Evolutionary conservation across 352 stramenopile species (phyloP), one percentile per base, ranked within the genome.

Genomic region (Phytophthora idaei): DNA sequence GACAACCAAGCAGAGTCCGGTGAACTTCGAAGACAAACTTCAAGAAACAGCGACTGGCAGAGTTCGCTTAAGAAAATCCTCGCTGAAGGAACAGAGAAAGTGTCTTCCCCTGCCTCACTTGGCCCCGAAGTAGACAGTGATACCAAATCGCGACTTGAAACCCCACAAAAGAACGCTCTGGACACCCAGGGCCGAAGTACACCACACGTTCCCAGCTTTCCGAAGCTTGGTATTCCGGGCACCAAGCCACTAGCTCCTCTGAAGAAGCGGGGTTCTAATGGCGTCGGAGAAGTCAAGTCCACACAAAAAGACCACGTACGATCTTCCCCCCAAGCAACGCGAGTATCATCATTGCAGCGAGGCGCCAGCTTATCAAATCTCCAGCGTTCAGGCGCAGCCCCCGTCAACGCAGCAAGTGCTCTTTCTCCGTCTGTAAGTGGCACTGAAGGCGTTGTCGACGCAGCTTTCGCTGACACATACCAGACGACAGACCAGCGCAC

Each of bases 401-500:
- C 41, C 32, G 10, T 37, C 39, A 66, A 37, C 56, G 31, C 29
- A 34, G 6, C 54, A 0, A 52, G 27, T 37, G 31, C 27, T 69
- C 7, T 45, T 27, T 54, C 61, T 34, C 44, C 61, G n/a, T 64
- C 48, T 52, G 50, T 59, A 14, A 21, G 32, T 14, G 49, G 12
- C 34, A 59, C 11, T 21, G 62, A 76, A 48, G 34, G 27, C 1
- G 25, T 69, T 1, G 61, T 80, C 0, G 78, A 89, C 48, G 48
- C 60, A 1, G 79, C 73, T 8, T 93, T 92, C 29, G 64, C 67
- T 41, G 74, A 70, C 2, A 71, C 74, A 4, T 93, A 93, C 45
- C 82, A 95, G 45, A 86, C 76, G 11, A 90, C 72, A 0, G 80
- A 91, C 36, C 76, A 87, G 12, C 78, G 89, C 29, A 83, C 81